Evolutionary conservation across 2,329 filamentous ascomycete genomes (phyloP).

Genomic region (Diaporthe sp.): DNA sequence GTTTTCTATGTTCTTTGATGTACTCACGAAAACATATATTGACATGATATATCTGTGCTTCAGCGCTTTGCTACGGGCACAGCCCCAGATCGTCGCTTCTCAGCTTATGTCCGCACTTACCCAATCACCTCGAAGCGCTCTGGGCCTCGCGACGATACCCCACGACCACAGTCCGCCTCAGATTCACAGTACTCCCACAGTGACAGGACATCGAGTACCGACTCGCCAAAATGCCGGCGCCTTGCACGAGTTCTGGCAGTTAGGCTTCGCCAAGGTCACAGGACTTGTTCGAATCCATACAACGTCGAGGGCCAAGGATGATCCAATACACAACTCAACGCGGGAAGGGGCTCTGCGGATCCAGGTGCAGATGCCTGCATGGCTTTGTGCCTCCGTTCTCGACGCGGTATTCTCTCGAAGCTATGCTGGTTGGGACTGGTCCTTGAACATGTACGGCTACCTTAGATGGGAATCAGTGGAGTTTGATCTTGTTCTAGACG

Average conservation of each 20-base stretch:
- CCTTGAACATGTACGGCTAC: not conserved
- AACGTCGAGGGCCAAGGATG: not conserved
- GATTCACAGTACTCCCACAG: fast-evolving
- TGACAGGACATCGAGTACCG: not conserved
- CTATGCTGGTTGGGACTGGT: not conserved
- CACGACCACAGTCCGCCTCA: fast-evolving
- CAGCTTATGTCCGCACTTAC: not conserved
- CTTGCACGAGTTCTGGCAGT: not conserved
- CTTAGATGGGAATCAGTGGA: fast-evolving
- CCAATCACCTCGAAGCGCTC: no score
- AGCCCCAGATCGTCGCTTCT: not conserved
- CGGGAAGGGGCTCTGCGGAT: not conserved
- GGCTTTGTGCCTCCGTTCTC: not conserved
- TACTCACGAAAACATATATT: not conserved
- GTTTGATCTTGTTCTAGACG: fast-evolving
- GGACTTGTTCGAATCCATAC: not conserved
- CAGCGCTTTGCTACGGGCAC: not conserved
- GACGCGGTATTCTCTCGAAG: not conserved
- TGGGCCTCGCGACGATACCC: no score
- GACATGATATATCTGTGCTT: no score
- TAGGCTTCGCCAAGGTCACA: not conserved
- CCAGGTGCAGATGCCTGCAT: not conserved
- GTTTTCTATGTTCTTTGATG: fast-evolving
- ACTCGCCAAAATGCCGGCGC: not conserved
- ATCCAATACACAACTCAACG: not conserved